These are phyloP conservation scores for Phytophthora megakarya DNA, from an alignment of 352 stramenopile genomes.

Conservation along the genomic window DNA sequence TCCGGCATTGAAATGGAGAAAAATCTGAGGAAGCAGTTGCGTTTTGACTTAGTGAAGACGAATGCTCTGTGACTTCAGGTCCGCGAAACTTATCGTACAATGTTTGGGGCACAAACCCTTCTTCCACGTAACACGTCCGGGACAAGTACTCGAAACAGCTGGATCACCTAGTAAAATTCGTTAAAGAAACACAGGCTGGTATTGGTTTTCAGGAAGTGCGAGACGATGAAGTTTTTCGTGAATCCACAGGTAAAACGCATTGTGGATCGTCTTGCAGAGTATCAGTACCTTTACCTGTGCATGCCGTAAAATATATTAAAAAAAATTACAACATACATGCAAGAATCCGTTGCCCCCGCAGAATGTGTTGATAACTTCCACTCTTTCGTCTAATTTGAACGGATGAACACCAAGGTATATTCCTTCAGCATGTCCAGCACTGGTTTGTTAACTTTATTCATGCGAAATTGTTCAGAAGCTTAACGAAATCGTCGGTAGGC, in stretches of 20 bases:
- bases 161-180: slow-evolving; percentile 68
- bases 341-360: too few species aligned
- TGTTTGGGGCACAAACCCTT: slow-evolving; percentile 91
- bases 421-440: too few species aligned
- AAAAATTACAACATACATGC: too few species aligned
- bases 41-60: slow-evolving; percentile 23
- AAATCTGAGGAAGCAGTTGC: slow-evolving; percentile 16
- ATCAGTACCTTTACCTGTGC: slow-evolving; percentile 89
- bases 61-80: slow-evolving; percentile 17
- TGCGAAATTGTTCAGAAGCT: too few species aligned
- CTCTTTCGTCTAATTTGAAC: too few species aligned
- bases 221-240: slow-evolving; percentile 79
- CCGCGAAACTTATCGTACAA: slow-evolving; percentile 88
- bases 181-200: slow-evolving; percentile 51
- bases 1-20: slow-evolving; percentile 21
- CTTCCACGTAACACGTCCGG: too few species aligned
- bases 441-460: too few species aligned
- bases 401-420: too few species aligned
- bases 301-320: too few species aligned
- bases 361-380: too few species aligned
- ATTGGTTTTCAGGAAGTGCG: slow-evolving; percentile 91
- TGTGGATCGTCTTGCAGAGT: slow-evolving; percentile 55
- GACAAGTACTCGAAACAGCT: slow-evolving; percentile 79
- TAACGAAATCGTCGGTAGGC: too few species aligned
- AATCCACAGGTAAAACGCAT: slow-evolving; percentile 77